Evolutionary conservation across 495 filamentous ascomycete species (phyloP), one percentile per base, ranked within the genome.

Genomic region (Thozetella sp.): DNA sequence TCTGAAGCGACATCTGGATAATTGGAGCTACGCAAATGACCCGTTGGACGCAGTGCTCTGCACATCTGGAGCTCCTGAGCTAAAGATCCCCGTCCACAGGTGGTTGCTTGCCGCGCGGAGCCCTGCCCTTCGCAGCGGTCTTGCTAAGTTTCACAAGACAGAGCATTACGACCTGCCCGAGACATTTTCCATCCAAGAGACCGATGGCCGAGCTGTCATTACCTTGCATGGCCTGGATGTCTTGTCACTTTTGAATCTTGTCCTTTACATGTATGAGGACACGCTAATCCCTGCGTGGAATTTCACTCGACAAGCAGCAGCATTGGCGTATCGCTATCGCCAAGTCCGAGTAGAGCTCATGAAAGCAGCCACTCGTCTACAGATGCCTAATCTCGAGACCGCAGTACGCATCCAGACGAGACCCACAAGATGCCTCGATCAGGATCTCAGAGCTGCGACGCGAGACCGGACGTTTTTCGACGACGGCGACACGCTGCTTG

Each of bases 261-360:
- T 88, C 0, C 80, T 92, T 30, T 98, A 91, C 67, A 67, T 91
- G 9, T 97, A 98, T 71, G 86, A 86, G 22, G 95, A 98, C 64
- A 80, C 72, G 23, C 76, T 94, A 24, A 77, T 97, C 37, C 93
- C 95, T 58, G 86, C 92, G 17, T 99, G 95, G 95, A 88, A 93
- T 52, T 83, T 78, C 56, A 87, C 86, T 13, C 85, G 84, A 48
- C 81, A 83, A 51, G 81, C 78, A 22, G 82, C 86, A 24, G 79
- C 83, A 37, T 80, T 88, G 71, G 86, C 86, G 10, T 82, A 74
- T 64, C 78, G 89, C 52, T 93, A 89, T 70, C 90, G 92, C 24
- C 89, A 93, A 63, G 78, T 93, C 15, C 88, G 93, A 17, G 81
- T 76, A 4, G 93, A 97, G 64, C 80, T 97, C 25, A 96, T 97